Evolutionary conservation across 805 yeast species (phyloP).

Genomic region (Saccharomyces cerevisiae): DNA sequence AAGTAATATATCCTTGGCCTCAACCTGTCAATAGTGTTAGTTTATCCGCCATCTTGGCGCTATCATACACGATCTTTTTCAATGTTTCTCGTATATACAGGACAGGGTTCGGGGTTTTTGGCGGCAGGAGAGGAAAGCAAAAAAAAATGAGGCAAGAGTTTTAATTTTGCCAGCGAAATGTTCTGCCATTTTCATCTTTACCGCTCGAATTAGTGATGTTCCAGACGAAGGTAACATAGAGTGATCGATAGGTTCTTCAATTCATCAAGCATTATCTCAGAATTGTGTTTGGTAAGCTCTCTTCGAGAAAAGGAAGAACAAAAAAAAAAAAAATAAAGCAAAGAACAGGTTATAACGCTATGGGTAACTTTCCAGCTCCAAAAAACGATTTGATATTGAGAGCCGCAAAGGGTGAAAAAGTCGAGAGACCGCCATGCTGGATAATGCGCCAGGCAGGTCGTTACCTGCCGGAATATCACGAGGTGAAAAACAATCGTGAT

Average conservation of each 20-base stretch:
- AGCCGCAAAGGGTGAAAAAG: constrained; percentile 83
- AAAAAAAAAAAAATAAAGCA: background rate
- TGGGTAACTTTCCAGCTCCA: constrained; percentile 55
- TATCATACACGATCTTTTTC: background rate
- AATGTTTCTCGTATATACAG: background rate
- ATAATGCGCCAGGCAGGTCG: constrained; percentile 98
- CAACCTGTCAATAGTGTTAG: background rate
- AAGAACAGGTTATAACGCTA: background rate
- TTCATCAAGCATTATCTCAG: background rate
- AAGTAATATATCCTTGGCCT: background rate
- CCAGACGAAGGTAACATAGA: background rate
- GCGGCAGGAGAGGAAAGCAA: background rate
- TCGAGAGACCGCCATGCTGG: constrained; percentile 97
- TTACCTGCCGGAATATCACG: constrained; percentile 82
- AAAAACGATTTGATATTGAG: constrained; percentile 85
- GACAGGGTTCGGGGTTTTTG: background rate
- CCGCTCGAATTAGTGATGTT: background rate
- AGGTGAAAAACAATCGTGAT: constrained; percentile 75
- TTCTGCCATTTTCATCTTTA: background rate
- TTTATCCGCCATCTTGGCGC: background rate
- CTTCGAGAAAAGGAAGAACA: background rate
- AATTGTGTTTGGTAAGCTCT: background rate
- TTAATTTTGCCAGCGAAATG: background rate
- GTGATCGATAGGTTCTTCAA: too few species aligned
- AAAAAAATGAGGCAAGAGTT: background rate